phyloP scores from a whole-genome alignment of 768 basidiomycete genomes.

The Mycena albidolilacea region DNA sequence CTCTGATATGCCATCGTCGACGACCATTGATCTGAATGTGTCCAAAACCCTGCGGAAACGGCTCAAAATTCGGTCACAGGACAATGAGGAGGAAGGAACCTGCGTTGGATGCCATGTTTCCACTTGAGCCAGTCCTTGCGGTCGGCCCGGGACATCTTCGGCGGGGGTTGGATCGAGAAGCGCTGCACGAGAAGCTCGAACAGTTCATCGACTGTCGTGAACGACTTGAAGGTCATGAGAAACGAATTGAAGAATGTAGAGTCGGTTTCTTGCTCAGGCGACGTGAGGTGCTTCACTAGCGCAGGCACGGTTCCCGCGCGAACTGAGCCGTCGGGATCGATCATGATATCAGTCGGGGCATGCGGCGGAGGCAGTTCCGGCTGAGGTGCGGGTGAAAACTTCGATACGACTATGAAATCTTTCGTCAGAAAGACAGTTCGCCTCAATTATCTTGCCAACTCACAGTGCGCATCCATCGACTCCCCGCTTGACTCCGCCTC shows the following conservation, averaged over 20 bases:
- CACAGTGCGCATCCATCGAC: no score
- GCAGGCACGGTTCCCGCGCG: conserved; percentile 90
- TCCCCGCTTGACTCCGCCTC: no score
- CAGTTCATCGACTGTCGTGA: conserved; percentile 86
- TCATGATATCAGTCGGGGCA: conserved; percentile 82
- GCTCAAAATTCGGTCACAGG: background rate
- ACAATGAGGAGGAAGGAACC: conserved; percentile 64
- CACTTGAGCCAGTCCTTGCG: conserved; percentile 83
- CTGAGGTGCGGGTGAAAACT: conserved; percentile 63
- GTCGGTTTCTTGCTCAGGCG: conserved; percentile 90
- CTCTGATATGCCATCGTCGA: conserved; percentile 85
- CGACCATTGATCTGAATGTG: conserved; percentile 90
- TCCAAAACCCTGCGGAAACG: conserved; percentile 79
- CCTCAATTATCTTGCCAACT: no score
- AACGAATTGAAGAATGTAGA: conserved; percentile 83
- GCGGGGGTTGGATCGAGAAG: conserved; percentile 84
- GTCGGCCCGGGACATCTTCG: conserved; percentile 72
- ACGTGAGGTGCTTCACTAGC: conserved; percentile 90
- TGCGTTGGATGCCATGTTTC: conserved; percentile 88
- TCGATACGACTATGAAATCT: conserved; percentile 62
- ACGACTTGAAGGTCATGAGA: conserved; percentile 96
- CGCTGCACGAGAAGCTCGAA: conserved; percentile 86
- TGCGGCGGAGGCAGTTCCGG: conserved; percentile 92
- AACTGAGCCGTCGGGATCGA: conserved; percentile 88
- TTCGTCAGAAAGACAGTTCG: conserved; percentile 1